Evolutionary conservation across 2,329 filamentous ascomycete species (phyloP), one percentile per base, ranked within the genome.

Genomic region (Pseudofabraea citricarpa): DNA sequence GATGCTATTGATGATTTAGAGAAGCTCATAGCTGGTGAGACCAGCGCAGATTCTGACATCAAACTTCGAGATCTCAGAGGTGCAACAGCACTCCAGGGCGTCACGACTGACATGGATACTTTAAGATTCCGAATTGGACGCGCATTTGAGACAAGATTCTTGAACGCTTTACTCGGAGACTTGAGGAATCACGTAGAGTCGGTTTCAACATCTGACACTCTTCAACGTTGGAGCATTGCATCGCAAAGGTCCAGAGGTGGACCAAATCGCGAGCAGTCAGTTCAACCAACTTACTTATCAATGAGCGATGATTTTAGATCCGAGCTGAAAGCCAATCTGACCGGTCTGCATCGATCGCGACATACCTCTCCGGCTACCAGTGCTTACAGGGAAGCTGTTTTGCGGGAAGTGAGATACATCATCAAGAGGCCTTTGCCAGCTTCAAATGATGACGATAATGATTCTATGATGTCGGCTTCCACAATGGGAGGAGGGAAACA

Each of bases 371-470:
- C 83, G 26, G 93, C 93, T 16, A 87, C 90, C n/a, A 77, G 83
- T 29, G 81, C 83, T 0, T 97, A 93, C 63, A 81, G 91, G 51
- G 90, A 95, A 31, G 77, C 87, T 1, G 81, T 95, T 10, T 69
- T 95, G 49, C 83, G 87, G 39, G 93, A 98, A 64, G 84, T 97
- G 61, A 86, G 91, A 56, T 82, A 79, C 24, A 71, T 97, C 38
- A 91, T 98, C 39, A 79, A 90, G 42, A 80, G 82, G 45, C 86
- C 91, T 19, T 73, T 98, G 29, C 93, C 93, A 1, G 95, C 90
- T 58, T 95, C 91, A 9, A 93, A 81, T 55, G 93, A 98, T 47
- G 91, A 97, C 53, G 93, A 98, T 60, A 87, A 85, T 48, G 88
- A 93, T 61, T 95, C 90, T 0, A 85, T 91, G 69, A 83, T 91